phyloP scores from a whole-genome alignment of 1,284 basidiomycete genomes.

The Hemileia vastatrix region DNA sequence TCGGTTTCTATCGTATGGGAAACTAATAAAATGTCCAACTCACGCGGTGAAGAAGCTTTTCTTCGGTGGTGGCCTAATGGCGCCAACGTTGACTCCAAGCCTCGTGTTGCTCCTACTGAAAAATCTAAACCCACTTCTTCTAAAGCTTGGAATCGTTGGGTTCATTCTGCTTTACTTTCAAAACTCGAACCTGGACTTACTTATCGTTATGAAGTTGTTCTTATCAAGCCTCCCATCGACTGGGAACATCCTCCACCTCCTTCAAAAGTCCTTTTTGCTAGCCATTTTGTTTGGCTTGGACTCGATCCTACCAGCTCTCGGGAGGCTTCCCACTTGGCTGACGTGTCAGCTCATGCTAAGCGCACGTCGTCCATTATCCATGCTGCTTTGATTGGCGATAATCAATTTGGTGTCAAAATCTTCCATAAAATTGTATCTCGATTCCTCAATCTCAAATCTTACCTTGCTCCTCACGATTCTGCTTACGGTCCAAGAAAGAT shows the following conservation, averaged over 20 bases:
- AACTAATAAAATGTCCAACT: slow-evolving; percentile 24
- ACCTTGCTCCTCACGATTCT: slow-evolving; percentile 4
- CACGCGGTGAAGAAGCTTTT: slow-evolving; percentile 2
- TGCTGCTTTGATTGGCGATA: slow-evolving; percentile 31
- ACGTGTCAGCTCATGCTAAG: slow-evolving; percentile 1
- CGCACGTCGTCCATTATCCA: slow-evolving; percentile 23
- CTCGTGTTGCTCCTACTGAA: slow-evolving; percentile 2
- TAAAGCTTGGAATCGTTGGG: slow-evolving; percentile 18
- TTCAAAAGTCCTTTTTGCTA: slow-evolving; percentile 6
- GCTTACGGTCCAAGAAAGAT: slow-evolving; percentile 11
- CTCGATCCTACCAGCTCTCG: slow-evolving; percentile 24
- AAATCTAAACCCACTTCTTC: slow-evolving; percentile 6
- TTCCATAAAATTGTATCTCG: slow-evolving; percentile 27
- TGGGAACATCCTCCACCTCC: background rate
- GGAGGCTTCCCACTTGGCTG: slow-evolving; percentile 1
- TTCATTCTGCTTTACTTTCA: slow-evolving; percentile 25
- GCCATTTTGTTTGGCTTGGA: slow-evolving; percentile 20
- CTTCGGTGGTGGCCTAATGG: background rate
- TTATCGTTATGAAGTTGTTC: slow-evolving; percentile 26
- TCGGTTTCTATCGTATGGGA: slow-evolving; percentile 32
- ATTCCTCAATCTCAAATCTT: slow-evolving; percentile 15
- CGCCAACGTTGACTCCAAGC: background rate
- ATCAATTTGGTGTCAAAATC: slow-evolving; percentile 30
- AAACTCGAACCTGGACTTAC: slow-evolving; percentile 4
- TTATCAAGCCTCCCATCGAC: background rate